Conservation (phyloP, 768 basidiomycete genomes). For the Suillus fuscotomentosus region DNA sequence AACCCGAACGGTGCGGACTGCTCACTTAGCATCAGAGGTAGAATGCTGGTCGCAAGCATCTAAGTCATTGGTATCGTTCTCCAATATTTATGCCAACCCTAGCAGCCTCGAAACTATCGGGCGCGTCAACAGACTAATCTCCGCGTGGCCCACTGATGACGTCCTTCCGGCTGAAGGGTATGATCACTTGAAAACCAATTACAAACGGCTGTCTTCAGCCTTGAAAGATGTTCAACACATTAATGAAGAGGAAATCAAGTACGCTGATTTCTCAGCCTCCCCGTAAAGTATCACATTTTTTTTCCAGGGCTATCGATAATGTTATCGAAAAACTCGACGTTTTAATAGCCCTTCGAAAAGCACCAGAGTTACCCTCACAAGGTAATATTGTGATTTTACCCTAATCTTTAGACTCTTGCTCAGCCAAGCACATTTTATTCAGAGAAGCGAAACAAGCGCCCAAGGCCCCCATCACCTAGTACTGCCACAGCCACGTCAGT, state of each 20-base stretch:
- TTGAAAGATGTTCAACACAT: conserved; percentile 59
- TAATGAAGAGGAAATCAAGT: conserved; percentile 67
- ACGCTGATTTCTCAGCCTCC: conserved; percentile 21
- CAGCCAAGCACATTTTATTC: conserved; percentile 6
- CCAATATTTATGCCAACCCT: conserved; percentile 50
- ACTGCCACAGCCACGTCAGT: conserved; percentile 50
- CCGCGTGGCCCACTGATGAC: conserved; percentile 73
- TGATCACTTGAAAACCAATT: conserved; percentile 58
- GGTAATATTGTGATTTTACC: conserved; percentile 37
- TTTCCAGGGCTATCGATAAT: conserved; percentile 63
- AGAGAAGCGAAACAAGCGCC: conserved; percentile 82
- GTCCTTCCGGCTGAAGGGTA: conserved; percentile 64
- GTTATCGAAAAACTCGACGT: conserved; percentile 68
- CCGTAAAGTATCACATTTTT: conserved; percentile 9
- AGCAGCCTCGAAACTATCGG: conserved; percentile 57
- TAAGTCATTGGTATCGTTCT: conserved; percentile 53
- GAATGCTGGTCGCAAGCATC: conserved; percentile 75
- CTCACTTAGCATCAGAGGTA: conserved; percentile 48
- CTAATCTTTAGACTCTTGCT: conserved; percentile 1
- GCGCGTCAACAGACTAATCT: conserved; percentile 71
- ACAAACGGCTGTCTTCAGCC: conserved; percentile 60
- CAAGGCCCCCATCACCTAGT: conserved; percentile 62
- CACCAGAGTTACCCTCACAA: conserved; percentile 57
- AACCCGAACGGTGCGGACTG: conserved; percentile 2
- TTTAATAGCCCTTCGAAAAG: conserved; percentile 71